These are phyloP conservation scores for Talaromyces pinophilus DNA, from an alignment of 2,329 filamentous ascomycete genomes.

Conservation along the genomic window DNA sequence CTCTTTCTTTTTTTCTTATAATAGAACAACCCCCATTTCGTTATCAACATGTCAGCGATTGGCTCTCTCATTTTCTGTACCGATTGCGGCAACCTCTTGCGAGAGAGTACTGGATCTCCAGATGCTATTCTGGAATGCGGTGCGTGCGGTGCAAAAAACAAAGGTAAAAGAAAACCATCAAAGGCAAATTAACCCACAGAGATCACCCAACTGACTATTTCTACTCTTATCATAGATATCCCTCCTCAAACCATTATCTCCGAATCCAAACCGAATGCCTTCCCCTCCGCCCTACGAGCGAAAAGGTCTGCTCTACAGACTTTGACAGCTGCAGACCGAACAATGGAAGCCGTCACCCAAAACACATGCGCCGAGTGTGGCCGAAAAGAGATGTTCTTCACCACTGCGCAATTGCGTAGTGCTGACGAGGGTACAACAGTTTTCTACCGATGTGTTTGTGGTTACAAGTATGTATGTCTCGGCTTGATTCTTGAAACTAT, in stretches of 20 bases:
- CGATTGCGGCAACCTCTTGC: conserved; percentile 87
- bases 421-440: conserved; percentile 94
- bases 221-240: conserved; percentile 58
- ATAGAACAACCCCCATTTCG: not conserved
- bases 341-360: conserved; percentile 68
- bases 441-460: conserved; percentile 86
- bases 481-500: not conserved
- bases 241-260: conserved; percentile 76
- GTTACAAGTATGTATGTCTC: conserved; percentile 65
- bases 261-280: conserved; percentile 82
- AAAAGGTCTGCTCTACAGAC: conserved; percentile 85
- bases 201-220: conserved; percentile 4
- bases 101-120: conserved; percentile 72
- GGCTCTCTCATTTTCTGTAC: conserved; percentile 91
- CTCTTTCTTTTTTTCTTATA: not conserved
- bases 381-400: conserved; percentile 77
- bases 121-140: conserved; percentile 79
- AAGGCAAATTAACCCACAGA: not conserved
- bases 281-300: conserved; percentile 83
- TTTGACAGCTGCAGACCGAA: conserved; percentile 73
- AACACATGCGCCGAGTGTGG: conserved; percentile 80
- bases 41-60: conserved; percentile 73
- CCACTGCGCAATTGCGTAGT: conserved; percentile 80
- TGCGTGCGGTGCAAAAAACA: conserved; percentile 81
- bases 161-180: conserved; percentile 57